phyloP scores from a whole-genome alignment of 2,329 filamentous ascomycete species.

The Mollisiaceae sp. region DNA sequence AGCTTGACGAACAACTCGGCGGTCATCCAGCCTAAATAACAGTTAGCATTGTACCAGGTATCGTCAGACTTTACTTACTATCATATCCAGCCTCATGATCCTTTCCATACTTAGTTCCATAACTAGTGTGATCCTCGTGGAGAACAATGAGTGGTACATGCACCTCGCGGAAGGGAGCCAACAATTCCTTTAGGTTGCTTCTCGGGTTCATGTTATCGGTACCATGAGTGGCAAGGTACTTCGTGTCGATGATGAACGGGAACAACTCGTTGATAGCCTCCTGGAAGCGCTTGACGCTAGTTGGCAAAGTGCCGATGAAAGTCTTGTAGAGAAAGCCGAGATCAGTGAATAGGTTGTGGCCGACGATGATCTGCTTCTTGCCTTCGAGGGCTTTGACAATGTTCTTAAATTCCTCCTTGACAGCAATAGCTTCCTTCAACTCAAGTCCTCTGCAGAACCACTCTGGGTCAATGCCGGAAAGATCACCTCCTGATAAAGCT shows the following conservation, averaged over 20 bases:
- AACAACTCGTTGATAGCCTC: conserved; percentile 53
- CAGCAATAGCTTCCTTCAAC: conserved; percentile 37
- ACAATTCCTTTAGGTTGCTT: conserved; percentile 54
- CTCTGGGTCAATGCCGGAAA: conserved; percentile 40
- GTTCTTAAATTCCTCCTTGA: conserved; percentile 44
- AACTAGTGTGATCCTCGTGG: conserved; percentile 42
- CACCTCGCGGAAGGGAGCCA: conserved; percentile 48
- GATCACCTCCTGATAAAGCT: conserved; percentile 40
- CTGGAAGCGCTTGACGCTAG: conserved; percentile 58
- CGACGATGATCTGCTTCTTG: conserved; percentile 54
- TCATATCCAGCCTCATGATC: conserved; percentile 66
- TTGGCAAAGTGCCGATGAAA: conserved; percentile 64
- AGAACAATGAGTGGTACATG: conserved; percentile 50
- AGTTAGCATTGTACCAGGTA: too few relatives aligned
- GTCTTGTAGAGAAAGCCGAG: conserved; percentile 66
- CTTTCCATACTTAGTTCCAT: conserved; percentile 31
- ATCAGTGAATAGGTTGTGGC: conserved; percentile 70
- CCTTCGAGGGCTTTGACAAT: conserved; percentile 38
- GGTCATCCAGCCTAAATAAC: conserved; percentile 47
- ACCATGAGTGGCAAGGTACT: conserved; percentile 56
- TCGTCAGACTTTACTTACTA: conserved; percentile 36
- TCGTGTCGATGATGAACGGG: conserved; percentile 61
- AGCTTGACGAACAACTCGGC: conserved; percentile 48
- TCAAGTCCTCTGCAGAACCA: conserved; percentile 49
- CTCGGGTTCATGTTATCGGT: conserved; percentile 47